Percentiles rank a stretch among this genome's conserved stretches.
Evolutionary conservation across 2,329 filamentous ascomycete genomes (phyloP).

Genomic region (Exophiala spinifera): DNA sequence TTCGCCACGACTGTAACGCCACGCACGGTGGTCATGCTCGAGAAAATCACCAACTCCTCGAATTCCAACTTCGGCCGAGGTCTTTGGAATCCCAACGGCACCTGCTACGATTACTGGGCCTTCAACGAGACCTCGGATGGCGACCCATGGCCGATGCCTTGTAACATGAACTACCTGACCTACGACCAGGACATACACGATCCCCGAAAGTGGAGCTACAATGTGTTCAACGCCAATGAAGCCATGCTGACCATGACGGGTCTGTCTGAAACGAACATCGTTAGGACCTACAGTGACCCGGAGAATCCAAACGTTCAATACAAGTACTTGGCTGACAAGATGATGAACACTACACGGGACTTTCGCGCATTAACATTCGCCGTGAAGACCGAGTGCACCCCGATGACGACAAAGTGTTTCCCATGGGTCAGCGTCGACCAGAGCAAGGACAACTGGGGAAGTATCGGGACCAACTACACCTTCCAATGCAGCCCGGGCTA

Average conservation of each 20-base stretch:
- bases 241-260: background rate
- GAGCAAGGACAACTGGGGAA: background rate
- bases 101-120: background rate
- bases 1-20: constrained; percentile 9
- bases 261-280: background rate
- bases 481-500: constrained; percentile 47
- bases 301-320: constrained; percentile 3
- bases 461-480: constrained; percentile 20
- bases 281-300: background rate
- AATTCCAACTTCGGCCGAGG: background rate
- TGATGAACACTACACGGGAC: constrained; percentile 1
- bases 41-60: background rate
- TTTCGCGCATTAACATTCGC: constrained; percentile 11
- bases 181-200: background rate
- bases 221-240: background rate
- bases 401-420: background rate
- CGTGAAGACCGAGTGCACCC: constrained; percentile 2
- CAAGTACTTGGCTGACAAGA: constrained; percentile 4
- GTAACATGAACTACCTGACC: too few relatives aligned
- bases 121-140: background rate
- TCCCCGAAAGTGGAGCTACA: background rate
- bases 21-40: background rate
- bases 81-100: background rate
- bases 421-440: background rate
- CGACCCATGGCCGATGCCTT: too few relatives aligned